Evolutionary conservation across 1,139 yeast species (phyloP).

Genomic region (Suhomyces bribrorum): DNA sequence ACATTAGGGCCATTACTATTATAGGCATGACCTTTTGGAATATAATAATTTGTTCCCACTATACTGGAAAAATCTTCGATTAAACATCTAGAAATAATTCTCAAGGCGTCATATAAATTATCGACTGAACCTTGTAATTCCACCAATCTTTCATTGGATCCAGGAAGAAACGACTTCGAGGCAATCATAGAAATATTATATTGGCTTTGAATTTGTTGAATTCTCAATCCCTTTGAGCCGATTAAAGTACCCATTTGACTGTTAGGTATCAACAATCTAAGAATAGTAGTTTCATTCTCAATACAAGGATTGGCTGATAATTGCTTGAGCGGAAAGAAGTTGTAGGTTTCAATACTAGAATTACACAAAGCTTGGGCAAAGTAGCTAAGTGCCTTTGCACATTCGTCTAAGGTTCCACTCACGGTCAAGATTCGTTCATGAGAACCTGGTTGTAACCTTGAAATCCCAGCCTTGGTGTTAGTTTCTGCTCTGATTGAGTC

Average conservation of each 20-base stretch:
- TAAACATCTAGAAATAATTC: slow-evolving; percentile 69
- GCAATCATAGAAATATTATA: slow-evolving; percentile 82
- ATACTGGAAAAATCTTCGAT: slow-evolving; percentile 71
- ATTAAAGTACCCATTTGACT: slow-evolving; percentile 89
- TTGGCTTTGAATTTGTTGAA: slow-evolving; percentile 74
- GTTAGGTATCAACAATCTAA: slow-evolving; percentile 79
- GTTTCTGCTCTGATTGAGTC: slow-evolving; percentile 77
- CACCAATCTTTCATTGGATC: slow-evolving; percentile 83
- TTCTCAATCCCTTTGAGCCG: slow-evolving; percentile 81
- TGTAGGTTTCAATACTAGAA: slow-evolving; percentile 41
- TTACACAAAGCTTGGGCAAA: slow-evolving; percentile 65
- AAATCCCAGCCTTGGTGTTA: slow-evolving; percentile 85
- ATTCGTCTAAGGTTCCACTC: slow-evolving; percentile 73
- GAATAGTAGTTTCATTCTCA: slow-evolving; percentile 54
- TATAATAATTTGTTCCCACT: slow-evolving; percentile 64
- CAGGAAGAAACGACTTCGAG: slow-evolving; percentile 79
- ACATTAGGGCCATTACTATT: slow-evolving; percentile 1
- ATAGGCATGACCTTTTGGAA: slow-evolving; percentile 50
- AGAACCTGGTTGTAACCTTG: slow-evolving; percentile 78
- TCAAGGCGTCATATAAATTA: slow-evolving; percentile 57
- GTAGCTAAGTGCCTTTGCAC: slow-evolving; percentile 70
- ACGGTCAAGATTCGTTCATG: slow-evolving; percentile 84
- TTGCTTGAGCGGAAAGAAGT: slow-evolving; percentile 64
- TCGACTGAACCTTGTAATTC: slow-evolving; percentile 84
- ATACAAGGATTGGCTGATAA: slow-evolving; percentile 52